Evolutionary conservation across 768 basidiomycete genomes (phyloP).

Genomic region (Auricularia sp.): DNA sequence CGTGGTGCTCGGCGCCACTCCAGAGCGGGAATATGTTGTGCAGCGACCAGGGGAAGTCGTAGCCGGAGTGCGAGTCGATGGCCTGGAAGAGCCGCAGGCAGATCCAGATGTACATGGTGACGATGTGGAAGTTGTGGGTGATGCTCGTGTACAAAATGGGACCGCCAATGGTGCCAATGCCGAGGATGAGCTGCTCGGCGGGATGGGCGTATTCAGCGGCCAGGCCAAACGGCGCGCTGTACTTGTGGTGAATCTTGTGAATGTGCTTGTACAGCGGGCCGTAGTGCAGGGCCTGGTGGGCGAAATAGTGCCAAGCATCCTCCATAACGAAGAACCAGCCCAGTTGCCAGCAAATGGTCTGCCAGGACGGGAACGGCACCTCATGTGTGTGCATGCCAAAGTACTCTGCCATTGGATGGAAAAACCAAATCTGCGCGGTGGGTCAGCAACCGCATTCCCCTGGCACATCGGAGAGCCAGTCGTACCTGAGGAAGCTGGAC

Average conservation of each 20-base stretch:
- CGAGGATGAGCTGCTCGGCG: constrained; percentile 89
- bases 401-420: constrained; percentile 80
- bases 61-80: constrained; percentile 93
- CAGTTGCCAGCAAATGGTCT: constrained; percentile 65
- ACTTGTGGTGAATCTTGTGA: constrained; percentile 97
- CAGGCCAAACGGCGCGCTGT: constrained; percentile 92
- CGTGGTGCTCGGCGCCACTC: constrained; percentile 96
- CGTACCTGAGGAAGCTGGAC: constrained; percentile 64
- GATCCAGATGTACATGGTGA: constrained; percentile 93
- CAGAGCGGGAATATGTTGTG: constrained; percentile 90
- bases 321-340: constrained; percentile 91
- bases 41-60: constrained; percentile 98
- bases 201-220: constrained; percentile 98
- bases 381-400: constrained; percentile 90
- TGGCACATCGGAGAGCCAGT: constrained; percentile 18
- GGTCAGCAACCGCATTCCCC: constrained; percentile 17
- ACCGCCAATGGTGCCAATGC: constrained; percentile 80
- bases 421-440: constrained; percentile 57
- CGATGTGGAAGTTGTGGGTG: constrained; percentile 72
- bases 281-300: constrained; percentile 83
- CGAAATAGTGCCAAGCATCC: constrained; percentile 89
- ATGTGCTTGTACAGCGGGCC: constrained; percentile 81
- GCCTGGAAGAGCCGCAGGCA: constrained; percentile 82
- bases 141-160: constrained; percentile 81
- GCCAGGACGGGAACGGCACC: constrained; percentile 76